A percentile compares a stretch with the other conserved stretches of the same genome.
Conservation (phyloP, 2,329 filamentous ascomycete species). For the Colletotrichum costaricense region DNA sequence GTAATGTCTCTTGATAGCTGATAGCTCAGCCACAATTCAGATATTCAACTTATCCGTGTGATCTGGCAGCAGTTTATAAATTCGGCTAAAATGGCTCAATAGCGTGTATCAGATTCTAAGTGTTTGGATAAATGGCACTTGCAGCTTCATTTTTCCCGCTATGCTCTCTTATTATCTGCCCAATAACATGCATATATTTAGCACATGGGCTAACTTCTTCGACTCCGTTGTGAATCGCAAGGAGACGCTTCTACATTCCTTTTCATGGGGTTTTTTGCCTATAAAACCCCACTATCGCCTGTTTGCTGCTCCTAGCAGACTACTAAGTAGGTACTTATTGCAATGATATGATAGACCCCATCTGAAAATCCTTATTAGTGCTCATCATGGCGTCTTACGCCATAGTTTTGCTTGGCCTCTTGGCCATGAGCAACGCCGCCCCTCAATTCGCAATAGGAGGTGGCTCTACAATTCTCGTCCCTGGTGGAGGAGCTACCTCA, state of each 20-base stretch:
- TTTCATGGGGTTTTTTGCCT: background rate
- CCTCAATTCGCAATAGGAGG: slow-evolving; percentile 15
- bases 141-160: too few relatives aligned
- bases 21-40: background rate
- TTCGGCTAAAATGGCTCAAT: background rate
- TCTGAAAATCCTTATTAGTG: background rate
- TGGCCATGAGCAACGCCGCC: slow-evolving; percentile 10
- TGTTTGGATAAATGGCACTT: background rate
- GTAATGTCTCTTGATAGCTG: too few relatives aligned
- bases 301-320: background rate
- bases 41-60: background rate
- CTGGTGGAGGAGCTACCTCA: background rate
- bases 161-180: background rate
- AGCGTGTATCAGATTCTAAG: too few relatives aligned
- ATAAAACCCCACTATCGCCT: background rate
- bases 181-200: background rate
- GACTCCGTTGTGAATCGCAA: background rate
- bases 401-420: background rate
- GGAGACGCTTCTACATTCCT: too few relatives aligned
- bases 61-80: background rate
- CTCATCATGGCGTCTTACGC: background rate
- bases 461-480: slow-evolving; percentile 14
- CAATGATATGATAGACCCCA: background rate
- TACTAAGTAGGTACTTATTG: background rate
- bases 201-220: background rate